Base-by-base conservation (phyloP, 2,329 filamentous ascomycete genomes). In the Basipetospora chlamydospora region DNA sequence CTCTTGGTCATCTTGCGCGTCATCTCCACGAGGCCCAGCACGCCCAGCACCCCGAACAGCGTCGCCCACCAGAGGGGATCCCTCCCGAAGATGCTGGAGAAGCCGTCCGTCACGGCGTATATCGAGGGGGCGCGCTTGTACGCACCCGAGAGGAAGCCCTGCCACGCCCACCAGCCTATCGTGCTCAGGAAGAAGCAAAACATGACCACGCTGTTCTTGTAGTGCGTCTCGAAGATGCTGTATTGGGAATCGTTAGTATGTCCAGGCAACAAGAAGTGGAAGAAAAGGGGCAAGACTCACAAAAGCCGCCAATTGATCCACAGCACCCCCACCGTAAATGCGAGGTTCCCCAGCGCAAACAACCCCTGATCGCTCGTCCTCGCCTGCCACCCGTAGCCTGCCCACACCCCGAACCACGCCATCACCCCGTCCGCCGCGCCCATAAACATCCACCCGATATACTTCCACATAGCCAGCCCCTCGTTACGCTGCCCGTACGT, bases 241-340 rank as follows among this genome's bases (percentile, higher is more conserved):
- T 13, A 9, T 16, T 8, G 17, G 3, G 4, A 15, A 26, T 11
- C 9, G 17, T n/a, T 6, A 13, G 2, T 10, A 15, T 21, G n/a
- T 18, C 13, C 20, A 20, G 10, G 4, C 7, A 8, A n/a, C 6
- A 4, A 29, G 17, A 12, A 12, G 11, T 3, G 18, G 20, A 10
- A 17, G 15, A 25, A 32, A 6, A 13, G n/a, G 17, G 32, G 31
- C 10, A 18, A 6, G 28, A 66, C 71, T 60, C 58, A 77, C 66
- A 88, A 77, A 35, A 88, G 66, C 57, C 90, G 90, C 54, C 70
- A 63, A 46, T 78, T 80, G 53, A 86, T 84, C 55, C 84, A 66
- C 20, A 80, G 58, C 9, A 92, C 69, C 32, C 72, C 75, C 3
- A 79, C 65, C 2, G 77, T 75, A 53, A 81, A 93, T 1, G 72